These are phyloP conservation scores for Hyparrhenia diplandra DNA, from an alignment of 176 grass and related monocot species.

Conservation along the genomic window DNA sequence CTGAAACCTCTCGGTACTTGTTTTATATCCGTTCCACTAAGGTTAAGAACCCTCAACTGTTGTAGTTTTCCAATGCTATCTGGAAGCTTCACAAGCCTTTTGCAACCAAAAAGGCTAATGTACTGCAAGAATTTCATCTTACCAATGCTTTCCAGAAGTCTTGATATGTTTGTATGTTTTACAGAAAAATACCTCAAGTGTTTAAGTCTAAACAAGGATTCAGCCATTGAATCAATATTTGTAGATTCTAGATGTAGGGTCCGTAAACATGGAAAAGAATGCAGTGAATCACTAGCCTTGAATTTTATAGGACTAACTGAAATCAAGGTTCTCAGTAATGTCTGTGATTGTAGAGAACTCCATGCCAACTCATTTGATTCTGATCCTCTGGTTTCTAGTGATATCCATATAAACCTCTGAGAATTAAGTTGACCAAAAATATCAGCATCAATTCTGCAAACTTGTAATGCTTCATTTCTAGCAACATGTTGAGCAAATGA, in stretches of 20 bases:
- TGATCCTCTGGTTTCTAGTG: not conserved
- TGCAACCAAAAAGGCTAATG: not conserved
- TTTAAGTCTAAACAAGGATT: constrained; percentile 13
- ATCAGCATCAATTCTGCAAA: not conserved
- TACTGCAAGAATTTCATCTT: constrained; percentile 26
- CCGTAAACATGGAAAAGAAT: not conserved
- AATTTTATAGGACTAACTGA: constrained; percentile 10
- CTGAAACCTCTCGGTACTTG: not conserved
- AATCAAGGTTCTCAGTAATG: constrained; percentile 20
- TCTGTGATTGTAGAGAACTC: not conserved
- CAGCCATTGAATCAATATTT: not conserved
- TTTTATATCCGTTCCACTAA: not conserved
- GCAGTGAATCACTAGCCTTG: not conserved
- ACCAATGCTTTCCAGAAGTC: not conserved
- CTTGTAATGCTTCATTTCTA: constrained; percentile 2
- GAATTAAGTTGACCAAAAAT: not conserved
- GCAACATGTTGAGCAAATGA: constrained; percentile 20
- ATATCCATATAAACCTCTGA: not conserved
- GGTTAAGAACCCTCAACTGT: not conserved
- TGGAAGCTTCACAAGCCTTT: constrained; percentile 11
- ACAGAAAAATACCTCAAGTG: constrained; percentile 35
- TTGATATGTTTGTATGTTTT: not conserved
- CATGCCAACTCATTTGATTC: not conserved
- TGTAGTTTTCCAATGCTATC: not conserved
- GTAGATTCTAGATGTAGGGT: not conserved